These are phyloP conservation scores for Phaeotremella skinneri DNA, from an alignment of 768 basidiomycete genomes.

Conservation along the genomic window DNA sequence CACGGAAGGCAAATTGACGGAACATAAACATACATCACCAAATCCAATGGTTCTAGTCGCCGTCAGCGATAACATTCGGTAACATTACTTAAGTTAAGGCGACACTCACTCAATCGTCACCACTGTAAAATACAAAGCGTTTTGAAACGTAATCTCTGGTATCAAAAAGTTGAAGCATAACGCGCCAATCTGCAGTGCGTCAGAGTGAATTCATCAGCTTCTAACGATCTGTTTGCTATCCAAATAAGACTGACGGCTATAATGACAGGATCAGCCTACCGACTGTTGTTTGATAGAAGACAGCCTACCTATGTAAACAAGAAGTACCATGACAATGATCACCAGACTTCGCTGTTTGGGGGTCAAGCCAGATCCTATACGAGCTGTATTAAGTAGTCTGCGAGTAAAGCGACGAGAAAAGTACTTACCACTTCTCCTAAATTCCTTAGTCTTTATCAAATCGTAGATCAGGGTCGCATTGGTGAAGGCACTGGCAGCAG, in stretches of 20 bases:
- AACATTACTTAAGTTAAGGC: not conserved
- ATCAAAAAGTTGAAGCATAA: constrained; percentile 59
- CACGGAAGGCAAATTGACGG: constrained; percentile 2
- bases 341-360: constrained; percentile 73
- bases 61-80: constrained; percentile 53
- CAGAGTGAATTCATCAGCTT: not conserved
- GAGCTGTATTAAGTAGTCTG: not conserved
- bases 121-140: constrained; percentile 64
- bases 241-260: not conserved
- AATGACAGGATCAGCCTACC: not conserved
- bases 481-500: constrained; percentile 63
- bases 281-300: not conserved
- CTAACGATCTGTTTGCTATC: too few species aligned
- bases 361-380: constrained; percentile 60
- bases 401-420: not conserved
- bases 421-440: constrained; percentile 62
- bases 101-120: constrained; percentile 14
- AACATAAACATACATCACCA: constrained; percentile 54
- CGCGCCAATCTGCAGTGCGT: constrained; percentile 57
- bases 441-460: constrained; percentile 61
- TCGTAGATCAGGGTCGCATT: constrained; percentile 70
- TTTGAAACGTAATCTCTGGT: constrained; percentile 60
- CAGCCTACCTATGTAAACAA: constrained; percentile 63
- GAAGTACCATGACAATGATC: constrained; percentile 70
- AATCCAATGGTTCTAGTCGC: constrained; percentile 61